phyloP scores from a whole-genome alignment of 176 grass and related monocot species.

The Raddia guianensis region DNA sequence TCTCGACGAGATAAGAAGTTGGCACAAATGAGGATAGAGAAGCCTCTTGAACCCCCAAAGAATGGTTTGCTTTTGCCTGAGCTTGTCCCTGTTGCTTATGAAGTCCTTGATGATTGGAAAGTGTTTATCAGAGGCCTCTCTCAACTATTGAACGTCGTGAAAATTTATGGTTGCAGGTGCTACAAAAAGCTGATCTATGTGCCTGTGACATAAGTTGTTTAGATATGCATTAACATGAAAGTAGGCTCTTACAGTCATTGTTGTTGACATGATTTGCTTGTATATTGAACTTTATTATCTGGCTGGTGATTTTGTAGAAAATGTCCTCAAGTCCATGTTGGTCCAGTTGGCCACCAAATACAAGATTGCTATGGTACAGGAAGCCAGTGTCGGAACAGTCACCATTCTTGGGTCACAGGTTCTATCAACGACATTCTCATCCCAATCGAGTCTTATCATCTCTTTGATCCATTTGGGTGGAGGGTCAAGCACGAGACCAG shows the following conservation, averaged over 20 bases:
- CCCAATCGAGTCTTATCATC: constrained; percentile 87
- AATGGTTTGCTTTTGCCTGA: constrained; percentile 87
- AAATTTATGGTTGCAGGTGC: constrained; percentile 88
- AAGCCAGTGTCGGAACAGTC: constrained; percentile 67
- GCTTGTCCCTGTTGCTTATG: constrained; percentile 80
- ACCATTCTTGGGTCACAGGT: constrained; percentile 82
- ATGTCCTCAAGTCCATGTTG: constrained; percentile 84
- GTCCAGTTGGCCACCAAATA: constrained; percentile 74
- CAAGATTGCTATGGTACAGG: constrained; percentile 77
- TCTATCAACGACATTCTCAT: constrained; percentile 79
- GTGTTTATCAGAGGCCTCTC: constrained; percentile 77
- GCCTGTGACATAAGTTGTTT: neutral
- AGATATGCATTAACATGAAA: neutral
- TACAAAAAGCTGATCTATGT: neutral
- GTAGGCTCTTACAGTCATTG: neutral
- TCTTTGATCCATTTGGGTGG: constrained; percentile 86
- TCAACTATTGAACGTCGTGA: constrained; percentile 75
- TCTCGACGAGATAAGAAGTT: constrained; percentile 70
- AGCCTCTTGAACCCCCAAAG: constrained; percentile 75
- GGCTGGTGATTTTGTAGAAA: constrained; percentile 58
- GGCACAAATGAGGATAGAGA: constrained; percentile 71
- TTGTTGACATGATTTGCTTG: neutral
- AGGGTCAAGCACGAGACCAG: constrained; percentile 91
- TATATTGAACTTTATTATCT: constrained; percentile 23
- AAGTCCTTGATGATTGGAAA: constrained; percentile 82